These are phyloP conservation scores for Lasiodiplodia theobromae DNA, from an alignment of 2,329 filamentous ascomycete genomes.

Conservation along the genomic window DNA sequence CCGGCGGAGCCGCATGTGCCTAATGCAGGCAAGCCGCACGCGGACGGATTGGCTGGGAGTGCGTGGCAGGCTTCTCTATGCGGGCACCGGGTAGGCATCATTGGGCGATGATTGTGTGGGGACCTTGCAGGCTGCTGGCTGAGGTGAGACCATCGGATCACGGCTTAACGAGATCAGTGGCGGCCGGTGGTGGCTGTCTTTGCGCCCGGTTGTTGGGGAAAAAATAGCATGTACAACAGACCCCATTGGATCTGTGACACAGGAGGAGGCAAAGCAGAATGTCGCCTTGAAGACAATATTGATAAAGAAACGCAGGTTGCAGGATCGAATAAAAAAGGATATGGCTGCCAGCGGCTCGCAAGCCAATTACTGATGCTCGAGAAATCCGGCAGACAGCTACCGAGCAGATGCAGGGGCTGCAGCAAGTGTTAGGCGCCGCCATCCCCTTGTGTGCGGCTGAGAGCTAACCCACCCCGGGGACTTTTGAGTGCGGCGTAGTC, in stretches of 20 bases:
- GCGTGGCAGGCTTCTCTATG: background rate
- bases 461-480: background rate
- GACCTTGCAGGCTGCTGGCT: constrained; percentile 9
- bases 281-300: background rate
- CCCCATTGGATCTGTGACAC: background rate
- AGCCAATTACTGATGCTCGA: background rate
- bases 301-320: background rate
- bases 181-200: constrained; percentile 6
- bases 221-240: background rate
- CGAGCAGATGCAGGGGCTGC: background rate
- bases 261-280: constrained; percentile 11
- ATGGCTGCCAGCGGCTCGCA: constrained; percentile 4
- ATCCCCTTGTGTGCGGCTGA: background rate
- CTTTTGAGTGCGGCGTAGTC: constrained; percentile 13
- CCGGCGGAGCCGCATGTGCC: background rate
- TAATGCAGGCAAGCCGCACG: background rate
- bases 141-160: constrained; percentile 5
- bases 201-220: too few relatives aligned
- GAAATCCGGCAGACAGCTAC: background rate
- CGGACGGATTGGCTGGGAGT: background rate
- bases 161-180: constrained; percentile 5
- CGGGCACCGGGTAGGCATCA: background rate
- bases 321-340: background rate
- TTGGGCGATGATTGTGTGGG: background rate
- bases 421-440: background rate